Base-by-base conservation (phyloP, 306 rosid genomes). In the Cucurbita moschata region DNA sequence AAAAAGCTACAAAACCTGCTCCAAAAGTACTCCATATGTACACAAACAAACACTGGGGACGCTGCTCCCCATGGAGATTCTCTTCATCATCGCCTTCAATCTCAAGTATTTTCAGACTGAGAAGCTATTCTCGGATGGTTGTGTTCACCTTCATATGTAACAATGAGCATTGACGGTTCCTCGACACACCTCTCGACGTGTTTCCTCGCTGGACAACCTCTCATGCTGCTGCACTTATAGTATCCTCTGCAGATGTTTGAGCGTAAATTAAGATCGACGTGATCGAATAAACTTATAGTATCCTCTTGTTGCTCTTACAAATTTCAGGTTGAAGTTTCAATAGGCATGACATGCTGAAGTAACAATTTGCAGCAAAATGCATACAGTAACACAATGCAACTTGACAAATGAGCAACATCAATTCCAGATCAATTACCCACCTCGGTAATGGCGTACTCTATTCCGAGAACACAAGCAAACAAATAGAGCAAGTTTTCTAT, bases 181-280 rank as follows among this genome's bases (percentile, higher is more conserved):
- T 95, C 99, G 79, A 89, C 87, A 84, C 96, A 91, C 81, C 97
- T 86, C 83, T 95, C 99, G 5, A 95, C 99, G 55, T 94, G 99
- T 83, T 94, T 94, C 84, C 99, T 94, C 11, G 99, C 99, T 38
- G 99, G 99, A 77, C 99, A 94, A 23, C 99, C 99, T 85, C 99
- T 88, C 99, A 94, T 94, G 91, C 99, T 94, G 85, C 99, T 94
- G 80, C 99, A 94, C 81, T 94, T 94, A 37, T 94, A 94, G 83
- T 95, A 95, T 75, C 99, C 99, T 89, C 99, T 95, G 84, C 77
- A 82, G 68, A 79, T 11, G 64, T 10, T 69, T 11, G 44, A 35
- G 35, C 8, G 44, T 7, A 50, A 15, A 70, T 68, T 51, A 50
- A 70, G 59, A 70, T 35, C 15, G 30, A 16, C 43, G 1, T 30